Evolutionary conservation across 179 eudicot genomes (phyloP).

Genomic region (Patellifolia procumbens): DNA sequence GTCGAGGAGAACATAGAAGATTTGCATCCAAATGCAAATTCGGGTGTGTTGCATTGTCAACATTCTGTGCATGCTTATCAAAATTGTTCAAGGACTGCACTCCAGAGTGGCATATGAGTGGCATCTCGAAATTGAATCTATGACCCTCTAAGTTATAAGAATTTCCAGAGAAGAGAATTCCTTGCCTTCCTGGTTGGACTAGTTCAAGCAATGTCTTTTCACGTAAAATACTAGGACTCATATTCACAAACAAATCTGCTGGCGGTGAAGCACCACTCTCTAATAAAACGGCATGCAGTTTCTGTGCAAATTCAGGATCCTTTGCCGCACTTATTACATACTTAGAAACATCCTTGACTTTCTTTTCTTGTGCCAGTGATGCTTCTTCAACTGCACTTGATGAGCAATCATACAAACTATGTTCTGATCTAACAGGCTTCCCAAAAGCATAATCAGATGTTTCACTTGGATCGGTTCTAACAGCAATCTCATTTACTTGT

Average conservation of each 20-base stretch:
- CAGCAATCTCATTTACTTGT: slow-evolving; percentile 30
- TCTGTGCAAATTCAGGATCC: slow-evolving; percentile 77
- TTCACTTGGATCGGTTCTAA: slow-evolving; percentile 35
- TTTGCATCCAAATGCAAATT: slow-evolving; percentile 30
- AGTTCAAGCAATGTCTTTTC: slow-evolving; percentile 41
- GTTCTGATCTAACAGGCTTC: slow-evolving; percentile 42
- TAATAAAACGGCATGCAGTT: slow-evolving; percentile 66
- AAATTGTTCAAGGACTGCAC: slow-evolving; percentile 28
- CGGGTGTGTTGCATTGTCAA: slow-evolving; percentile 28
- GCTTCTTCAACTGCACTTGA: slow-evolving; percentile 36
- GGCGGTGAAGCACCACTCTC: slow-evolving; percentile 69
- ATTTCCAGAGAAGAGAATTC: slow-evolving; percentile 33
- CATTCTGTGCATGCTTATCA: slow-evolving; percentile 27
- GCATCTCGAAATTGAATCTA: slow-evolving; percentile 41
- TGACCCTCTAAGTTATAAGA: slow-evolving; percentile 27
- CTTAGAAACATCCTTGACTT: slow-evolving; percentile 72
- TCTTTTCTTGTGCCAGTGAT: slow-evolving; percentile 58
- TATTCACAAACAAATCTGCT: slow-evolving; percentile 50
- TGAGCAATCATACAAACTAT: slow-evolving; percentile 32
- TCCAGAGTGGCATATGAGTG: slow-evolving; percentile 40
- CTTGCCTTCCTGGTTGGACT: slow-evolving; percentile 35
- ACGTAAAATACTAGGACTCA: slow-evolving; percentile 38
- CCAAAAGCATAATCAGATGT: slow-evolving; percentile 47
- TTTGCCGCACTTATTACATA: slow-evolving; percentile 72
- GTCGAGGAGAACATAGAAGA: slow-evolving; percentile 21